Evolutionary conservation across 176 grass and related monocot genomes (phyloP).

Genomic region (Cocos nucifera): DNA sequence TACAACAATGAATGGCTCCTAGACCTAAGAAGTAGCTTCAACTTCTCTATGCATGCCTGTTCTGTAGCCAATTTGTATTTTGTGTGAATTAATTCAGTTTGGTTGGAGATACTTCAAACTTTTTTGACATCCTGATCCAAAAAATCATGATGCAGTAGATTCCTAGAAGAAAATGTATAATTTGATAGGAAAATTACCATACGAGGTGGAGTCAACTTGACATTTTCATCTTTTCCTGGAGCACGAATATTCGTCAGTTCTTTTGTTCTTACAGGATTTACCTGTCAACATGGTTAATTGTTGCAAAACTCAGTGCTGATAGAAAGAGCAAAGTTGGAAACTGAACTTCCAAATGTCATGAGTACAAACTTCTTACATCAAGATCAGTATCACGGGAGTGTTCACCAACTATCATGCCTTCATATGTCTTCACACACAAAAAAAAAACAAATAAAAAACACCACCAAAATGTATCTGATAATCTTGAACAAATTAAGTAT

Average conservation of each 20-base stretch:
- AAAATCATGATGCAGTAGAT: no score
- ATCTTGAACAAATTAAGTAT: no score
- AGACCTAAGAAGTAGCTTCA: no score
- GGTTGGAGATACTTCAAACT: no score
- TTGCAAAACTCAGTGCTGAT: conserved; percentile 9
- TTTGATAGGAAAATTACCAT: conserved; percentile 43
- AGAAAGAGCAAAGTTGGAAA: not conserved
- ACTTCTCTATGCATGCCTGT: no score
- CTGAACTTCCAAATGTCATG: conserved; percentile 15
- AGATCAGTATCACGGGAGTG: conserved; percentile 97
- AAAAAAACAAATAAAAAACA: conserved; percentile 18
- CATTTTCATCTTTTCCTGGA: conserved; percentile 95
- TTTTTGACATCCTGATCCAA: no score
- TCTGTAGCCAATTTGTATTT: no score
- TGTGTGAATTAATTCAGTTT: no score
- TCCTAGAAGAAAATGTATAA: not conserved
- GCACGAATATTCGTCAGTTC: conserved; percentile 92
- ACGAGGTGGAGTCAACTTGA: conserved; percentile 72
- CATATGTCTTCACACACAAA: conserved; percentile 56
- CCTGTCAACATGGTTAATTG: conserved; percentile 29
- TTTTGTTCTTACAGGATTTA: conserved; percentile 97
- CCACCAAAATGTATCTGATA: no score
- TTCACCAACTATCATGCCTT: conserved; percentile 95
- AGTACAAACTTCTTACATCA: conserved; percentile 46
- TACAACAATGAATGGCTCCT: no score